phyloP scores from a whole-genome alignment of 1,284 basidiomycete genomes.

The Erythrobasidium hasegawianum region DNA sequence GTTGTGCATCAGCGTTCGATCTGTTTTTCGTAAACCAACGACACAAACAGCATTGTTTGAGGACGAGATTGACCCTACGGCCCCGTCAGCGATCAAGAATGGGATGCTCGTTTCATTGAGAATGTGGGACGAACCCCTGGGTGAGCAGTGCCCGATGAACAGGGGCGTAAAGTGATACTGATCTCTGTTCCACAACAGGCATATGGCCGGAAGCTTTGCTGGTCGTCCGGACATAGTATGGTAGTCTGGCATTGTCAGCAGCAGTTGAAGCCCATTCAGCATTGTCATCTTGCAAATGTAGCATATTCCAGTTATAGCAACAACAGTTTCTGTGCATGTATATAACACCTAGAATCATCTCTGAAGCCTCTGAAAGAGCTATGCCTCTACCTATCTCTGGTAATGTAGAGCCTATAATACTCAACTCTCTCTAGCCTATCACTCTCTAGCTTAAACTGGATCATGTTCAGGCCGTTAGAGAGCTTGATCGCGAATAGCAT shows the following conservation, averaged over 20 bases:
- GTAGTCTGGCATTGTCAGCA: too few species aligned
- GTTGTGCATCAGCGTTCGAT: neutral
- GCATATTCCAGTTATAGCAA: too few species aligned
- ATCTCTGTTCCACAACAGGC: constrained; percentile 5
- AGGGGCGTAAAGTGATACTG: too few species aligned
- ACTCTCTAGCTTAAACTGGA: constrained; percentile 6
- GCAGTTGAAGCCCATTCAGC: too few species aligned
- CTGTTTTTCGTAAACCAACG: constrained; percentile 6
- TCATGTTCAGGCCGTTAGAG: neutral
- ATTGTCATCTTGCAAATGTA: too few species aligned
- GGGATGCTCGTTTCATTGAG: constrained; percentile 23
- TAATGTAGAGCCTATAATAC: neutral
- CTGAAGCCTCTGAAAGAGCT: too few species aligned
- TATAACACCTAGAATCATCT: too few species aligned
- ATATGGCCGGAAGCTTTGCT: constrained; percentile 27
- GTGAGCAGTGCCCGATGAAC: too few species aligned
- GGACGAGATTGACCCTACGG: constrained; percentile 17
- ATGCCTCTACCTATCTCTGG: neutral
- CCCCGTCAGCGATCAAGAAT: constrained; percentile 7
- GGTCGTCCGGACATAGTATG: constrained; percentile 15
- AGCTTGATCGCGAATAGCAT: neutral
- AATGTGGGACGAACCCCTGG: constrained; percentile 26
- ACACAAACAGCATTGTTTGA: neutral
- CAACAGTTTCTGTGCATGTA: too few species aligned
- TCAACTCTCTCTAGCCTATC: constrained; percentile 13